phyloP scores from a whole-genome alignment of 2,329 filamentous ascomycete genomes.

The Colletotrichum tanaceti region DNA sequence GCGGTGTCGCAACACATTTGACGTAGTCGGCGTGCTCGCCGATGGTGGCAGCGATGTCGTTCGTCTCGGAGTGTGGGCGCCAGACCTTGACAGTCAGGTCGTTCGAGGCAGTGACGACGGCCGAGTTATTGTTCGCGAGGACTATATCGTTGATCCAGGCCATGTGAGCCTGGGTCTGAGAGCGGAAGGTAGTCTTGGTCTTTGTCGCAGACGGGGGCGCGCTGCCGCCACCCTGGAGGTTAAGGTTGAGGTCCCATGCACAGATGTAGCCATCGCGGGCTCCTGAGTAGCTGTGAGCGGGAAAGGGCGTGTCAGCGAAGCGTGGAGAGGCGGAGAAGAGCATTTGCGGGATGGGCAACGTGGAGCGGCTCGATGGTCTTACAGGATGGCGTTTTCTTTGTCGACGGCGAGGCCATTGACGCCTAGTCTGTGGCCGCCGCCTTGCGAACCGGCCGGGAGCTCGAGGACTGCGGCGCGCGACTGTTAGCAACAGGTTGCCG shows the following conservation, averaged over 20 bases:
- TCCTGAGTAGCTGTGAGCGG: conserved; percentile 81
- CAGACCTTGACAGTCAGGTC: conserved; percentile 93
- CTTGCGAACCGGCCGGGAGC: conserved; percentile 64
- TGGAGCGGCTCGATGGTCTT: conserved; percentile 52
- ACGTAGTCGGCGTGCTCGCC: conserved; percentile 96
- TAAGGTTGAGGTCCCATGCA: conserved; percentile 89
- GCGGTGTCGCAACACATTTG: conserved; percentile 87
- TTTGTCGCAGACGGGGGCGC: conserved; percentile 48
- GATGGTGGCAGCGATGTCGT: conserved; percentile 79
- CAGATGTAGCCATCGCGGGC: conserved; percentile 96
- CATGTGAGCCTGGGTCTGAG: conserved; percentile 80
- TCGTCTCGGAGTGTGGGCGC: conserved; percentile 73
- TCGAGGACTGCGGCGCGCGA: conserved; percentile 63
- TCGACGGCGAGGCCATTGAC: conserved; percentile 96
- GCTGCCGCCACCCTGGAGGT: conserved; percentile 59
- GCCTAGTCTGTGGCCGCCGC: conserved; percentile 88
- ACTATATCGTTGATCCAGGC: conserved; percentile 97
- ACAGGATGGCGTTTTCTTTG: conserved; percentile 85
- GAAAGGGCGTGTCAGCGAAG: conserved; percentile 12
- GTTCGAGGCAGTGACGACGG: conserved; percentile 90
- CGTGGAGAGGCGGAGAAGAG: not conserved
- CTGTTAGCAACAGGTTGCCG: conserved; percentile 23
- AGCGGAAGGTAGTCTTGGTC: conserved; percentile 64
- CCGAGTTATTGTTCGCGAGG: conserved; percentile 80
- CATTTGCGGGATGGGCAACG: conserved; percentile 33